Evolutionary conservation across 345 rosid genomes (phyloP), one percentile per base, ranked within the genome.

Genomic region (Euphorbia peplus): DNA sequence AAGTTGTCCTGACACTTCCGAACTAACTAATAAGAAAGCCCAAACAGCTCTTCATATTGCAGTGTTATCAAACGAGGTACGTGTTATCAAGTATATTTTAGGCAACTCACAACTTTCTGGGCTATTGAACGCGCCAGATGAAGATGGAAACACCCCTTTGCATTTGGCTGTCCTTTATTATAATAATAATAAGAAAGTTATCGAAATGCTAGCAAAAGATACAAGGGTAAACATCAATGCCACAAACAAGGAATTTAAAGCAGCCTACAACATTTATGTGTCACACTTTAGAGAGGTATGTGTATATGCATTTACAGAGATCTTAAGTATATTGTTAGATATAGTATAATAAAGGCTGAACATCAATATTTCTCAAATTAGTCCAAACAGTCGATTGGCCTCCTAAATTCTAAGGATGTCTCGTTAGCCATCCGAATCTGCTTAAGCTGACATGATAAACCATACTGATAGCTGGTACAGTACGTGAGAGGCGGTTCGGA

Each of bases 31-130:
- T 21, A 24, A 24, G 9, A 62, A 55, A 44, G 72, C 70, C 8
- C 69, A 67, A 21, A 76, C 67, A 5, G 75, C 75, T 61, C 83
- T 80, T 67, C 83, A 80, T 35, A 47, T 73, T 3, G 83, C 83
- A 0, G 73, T 73, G 21, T 29, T 35, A 50, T 69, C 66, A 5
- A 78, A 73, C 14, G 63, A 46, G 21, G 39, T 30, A 48, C 25
- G 60, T 35, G 22, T 67, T 0, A 69, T 66, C 25, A 13, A 42
- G 15, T 42, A 42, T 42, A 13, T 79, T 13, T 18, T 76, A 8
- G 50, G 59, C 8, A 64, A 55, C 3, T 32, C 64, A 0, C 16
- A 39, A n/a, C 52, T 25, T 6, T 63, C 15, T 44, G 64, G 28
- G 21, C 77, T 76, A 5, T 53, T 70, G 39, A 80, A 80, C 4